Evolutionary conservation across 176 grass and related monocot species (phyloP).

Genomic region (Puccinellia tenuiflora): DNA sequence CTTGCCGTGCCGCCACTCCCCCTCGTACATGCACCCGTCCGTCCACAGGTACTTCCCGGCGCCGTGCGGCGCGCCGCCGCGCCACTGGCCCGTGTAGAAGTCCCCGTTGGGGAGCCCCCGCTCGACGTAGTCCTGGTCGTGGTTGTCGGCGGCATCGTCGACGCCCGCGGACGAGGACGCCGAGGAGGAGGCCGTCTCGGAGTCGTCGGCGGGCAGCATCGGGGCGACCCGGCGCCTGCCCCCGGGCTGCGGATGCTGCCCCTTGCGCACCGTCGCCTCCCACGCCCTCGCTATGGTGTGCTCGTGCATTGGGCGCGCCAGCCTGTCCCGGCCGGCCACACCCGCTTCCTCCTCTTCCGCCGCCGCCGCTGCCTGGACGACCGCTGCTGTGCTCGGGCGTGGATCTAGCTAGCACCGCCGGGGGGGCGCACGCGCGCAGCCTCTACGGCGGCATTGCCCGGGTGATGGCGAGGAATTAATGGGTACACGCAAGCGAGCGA

Average conservation of each 20-base stretch:
- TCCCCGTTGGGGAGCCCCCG: conserved; percentile 81
- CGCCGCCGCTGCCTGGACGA: background rate
- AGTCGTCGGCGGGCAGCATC: conserved; percentile 43
- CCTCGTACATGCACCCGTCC: conserved; percentile 99
- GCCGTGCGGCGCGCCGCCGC: conserved; percentile 53
- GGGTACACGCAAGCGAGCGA: conserved; percentile 22
- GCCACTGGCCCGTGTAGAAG: conserved; percentile 89
- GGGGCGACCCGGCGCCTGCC: conserved; percentile 40
- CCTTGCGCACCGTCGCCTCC: conserved; percentile 52
- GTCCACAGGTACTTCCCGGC: conserved; percentile 86
- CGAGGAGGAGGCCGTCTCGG: conserved; percentile 33
- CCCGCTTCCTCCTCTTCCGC: background rate
- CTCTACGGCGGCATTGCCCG: conserved; percentile 40
- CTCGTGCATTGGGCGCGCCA: conserved; percentile 49
- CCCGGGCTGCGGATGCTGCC: conserved; percentile 38
- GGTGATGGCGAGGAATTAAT: conserved; percentile 3
- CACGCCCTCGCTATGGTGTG: conserved; percentile 45
- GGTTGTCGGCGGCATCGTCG: conserved; percentile 1
- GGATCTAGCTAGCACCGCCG: conserved; percentile 46
- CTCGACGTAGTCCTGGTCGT: conserved; percentile 33
- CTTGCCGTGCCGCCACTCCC: conserved; percentile 76
- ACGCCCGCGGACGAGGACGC: conserved; percentile 19
- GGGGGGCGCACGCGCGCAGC: conserved; percentile 1
- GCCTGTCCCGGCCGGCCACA: conserved; percentile 7
- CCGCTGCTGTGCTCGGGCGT: background rate